phyloP scores from a whole-genome alignment of 768 basidiomycete genomes.

The Mycena alexandri region DNA sequence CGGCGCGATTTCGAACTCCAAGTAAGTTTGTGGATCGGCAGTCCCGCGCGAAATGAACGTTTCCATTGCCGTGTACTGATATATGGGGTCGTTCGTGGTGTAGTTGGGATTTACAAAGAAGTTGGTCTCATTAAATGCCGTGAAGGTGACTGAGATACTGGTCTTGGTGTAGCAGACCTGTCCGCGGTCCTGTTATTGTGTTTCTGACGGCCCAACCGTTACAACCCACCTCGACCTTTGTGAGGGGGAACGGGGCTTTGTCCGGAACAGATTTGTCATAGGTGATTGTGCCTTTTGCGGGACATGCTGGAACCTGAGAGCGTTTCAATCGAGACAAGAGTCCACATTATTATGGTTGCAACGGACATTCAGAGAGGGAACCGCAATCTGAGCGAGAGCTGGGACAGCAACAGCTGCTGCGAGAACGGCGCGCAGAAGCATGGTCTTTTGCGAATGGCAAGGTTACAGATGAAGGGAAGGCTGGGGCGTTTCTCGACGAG shows the following conservation, averaged over 20 bases:
- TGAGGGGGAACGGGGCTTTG: constrained; percentile 27
- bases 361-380: constrained; percentile 31
- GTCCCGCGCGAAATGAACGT: constrained; percentile 32
- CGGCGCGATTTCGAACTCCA: constrained; percentile 34
- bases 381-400: constrained; percentile 11
- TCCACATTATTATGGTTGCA: background rate
- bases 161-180: constrained; percentile 25
- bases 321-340: background rate
- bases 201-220: no score
- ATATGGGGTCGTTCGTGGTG: constrained; percentile 31
- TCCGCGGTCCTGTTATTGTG: no score
- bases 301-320: constrained; percentile 33
- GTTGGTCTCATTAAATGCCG: constrained; percentile 31
- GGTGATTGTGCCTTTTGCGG: constrained; percentile 23
- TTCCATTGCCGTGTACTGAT: constrained; percentile 34
- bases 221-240: constrained; percentile 18
- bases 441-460: background rate
- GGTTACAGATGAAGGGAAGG: background rate
- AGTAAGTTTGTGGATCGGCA: constrained; percentile 24
- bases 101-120: constrained; percentile 32
- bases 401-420: constrained; percentile 14
- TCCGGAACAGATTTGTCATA: constrained; percentile 33
- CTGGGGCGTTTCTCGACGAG: no score
- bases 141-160: constrained; percentile 34
- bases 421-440: constrained; percentile 24